Percentiles rank a stretch among this genome's conserved stretches.
These are phyloP conservation scores for Neospermospora avenae DNA, from an alignment of 2,329 filamentous ascomycete genomes.

Conservation along the genomic window DNA sequence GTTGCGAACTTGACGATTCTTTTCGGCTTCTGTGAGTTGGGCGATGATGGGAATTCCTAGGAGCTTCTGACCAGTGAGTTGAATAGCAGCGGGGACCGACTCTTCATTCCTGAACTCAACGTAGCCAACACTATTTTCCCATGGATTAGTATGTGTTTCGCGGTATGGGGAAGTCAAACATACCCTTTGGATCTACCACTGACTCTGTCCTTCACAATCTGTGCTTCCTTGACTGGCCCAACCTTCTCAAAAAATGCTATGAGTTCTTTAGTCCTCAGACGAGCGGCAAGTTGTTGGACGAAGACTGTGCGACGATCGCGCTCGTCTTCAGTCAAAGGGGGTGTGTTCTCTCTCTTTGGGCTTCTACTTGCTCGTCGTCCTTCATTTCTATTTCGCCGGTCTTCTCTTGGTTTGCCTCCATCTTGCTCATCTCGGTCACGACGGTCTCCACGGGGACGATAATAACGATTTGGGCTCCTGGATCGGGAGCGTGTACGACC, in stretches of 20 bases:
- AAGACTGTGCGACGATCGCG: constrained; percentile 96
- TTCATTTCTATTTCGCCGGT: constrained; percentile 40
- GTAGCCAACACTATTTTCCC: constrained; percentile 86
- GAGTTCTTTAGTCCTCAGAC: constrained; percentile 86
- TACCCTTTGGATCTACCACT: constrained; percentile 97
- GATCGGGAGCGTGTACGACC: constrained; percentile 66
- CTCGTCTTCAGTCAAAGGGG: constrained; percentile 88
- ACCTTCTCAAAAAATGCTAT: constrained; percentile 95
- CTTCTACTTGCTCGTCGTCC: constrained; percentile 39
- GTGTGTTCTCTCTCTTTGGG: constrained; percentile 51
- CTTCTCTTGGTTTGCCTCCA: constrained; percentile 42
- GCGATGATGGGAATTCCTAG: constrained; percentile 98
- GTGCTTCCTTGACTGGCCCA: constrained; percentile 91
- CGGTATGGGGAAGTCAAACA: constrained; percentile 34
- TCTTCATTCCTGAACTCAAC: constrained; percentile 98
- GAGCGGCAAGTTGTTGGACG: constrained; percentile 94
- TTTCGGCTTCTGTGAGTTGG: constrained; percentile 97
- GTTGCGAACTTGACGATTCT: constrained; percentile 93
- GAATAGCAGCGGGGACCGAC: constrained; percentile 86
- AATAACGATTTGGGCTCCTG: constrained; percentile 63
- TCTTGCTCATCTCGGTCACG: constrained; percentile 53
- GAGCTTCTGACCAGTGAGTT: constrained; percentile 98
- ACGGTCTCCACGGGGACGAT: constrained; percentile 47
- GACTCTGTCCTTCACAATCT: constrained; percentile 97
- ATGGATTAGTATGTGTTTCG: constrained; percentile 37